Evolutionary conservation across 805 yeast genomes (phyloP).

Genomic region (Yarrowia deformans): DNA sequence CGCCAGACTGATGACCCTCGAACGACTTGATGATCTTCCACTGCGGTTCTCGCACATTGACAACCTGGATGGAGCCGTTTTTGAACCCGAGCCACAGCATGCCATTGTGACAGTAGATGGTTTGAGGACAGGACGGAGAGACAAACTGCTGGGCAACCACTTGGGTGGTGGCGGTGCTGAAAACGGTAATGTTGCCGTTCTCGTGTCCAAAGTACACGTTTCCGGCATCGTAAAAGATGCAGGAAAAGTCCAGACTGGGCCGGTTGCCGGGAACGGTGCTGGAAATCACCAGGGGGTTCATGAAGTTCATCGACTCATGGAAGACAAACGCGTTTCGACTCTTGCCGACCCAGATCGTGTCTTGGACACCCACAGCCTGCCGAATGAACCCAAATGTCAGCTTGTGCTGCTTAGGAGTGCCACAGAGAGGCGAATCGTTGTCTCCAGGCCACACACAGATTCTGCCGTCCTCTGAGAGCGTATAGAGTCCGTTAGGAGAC

Average conservation of each 20-base stretch:
- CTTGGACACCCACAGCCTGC: slow-evolving; percentile 44
- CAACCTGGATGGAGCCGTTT: slow-evolving; percentile 51
- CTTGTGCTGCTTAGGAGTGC: slow-evolving; percentile 47
- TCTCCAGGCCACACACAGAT: slow-evolving; percentile 49
- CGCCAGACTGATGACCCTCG: slow-evolving; percentile 51
- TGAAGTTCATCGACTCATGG: slow-evolving; percentile 46
- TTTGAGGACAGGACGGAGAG: slow-evolving; percentile 47
- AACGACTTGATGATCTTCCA: slow-evolving; percentile 52
- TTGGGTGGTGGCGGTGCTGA: slow-evolving; percentile 45
- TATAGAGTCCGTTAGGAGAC: slow-evolving; percentile 46
- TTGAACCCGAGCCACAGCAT: slow-evolving; percentile 52
- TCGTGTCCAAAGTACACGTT: slow-evolving; percentile 53
- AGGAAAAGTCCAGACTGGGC: slow-evolving; percentile 46
- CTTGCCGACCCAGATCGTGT: slow-evolving; percentile 50
- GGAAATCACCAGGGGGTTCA: slow-evolving; percentile 44
- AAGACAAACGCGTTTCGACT: slow-evolving; percentile 49
- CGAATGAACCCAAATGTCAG: slow-evolving; percentile 46
- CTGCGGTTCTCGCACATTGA: slow-evolving; percentile 47
- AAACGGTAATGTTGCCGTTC: slow-evolving; percentile 50
- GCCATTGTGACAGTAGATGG: slow-evolving; percentile 47
- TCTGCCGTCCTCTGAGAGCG: slow-evolving; percentile 53
- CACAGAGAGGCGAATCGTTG: slow-evolving; percentile 42
- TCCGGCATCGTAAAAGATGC: slow-evolving; percentile 47
- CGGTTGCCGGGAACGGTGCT: slow-evolving; percentile 41
- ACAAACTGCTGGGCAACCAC: slow-evolving; percentile 48